Evolutionary conservation across 768 basidiomycete species (phyloP).

Genomic region (Phanerodontia chrysosporium): DNA sequence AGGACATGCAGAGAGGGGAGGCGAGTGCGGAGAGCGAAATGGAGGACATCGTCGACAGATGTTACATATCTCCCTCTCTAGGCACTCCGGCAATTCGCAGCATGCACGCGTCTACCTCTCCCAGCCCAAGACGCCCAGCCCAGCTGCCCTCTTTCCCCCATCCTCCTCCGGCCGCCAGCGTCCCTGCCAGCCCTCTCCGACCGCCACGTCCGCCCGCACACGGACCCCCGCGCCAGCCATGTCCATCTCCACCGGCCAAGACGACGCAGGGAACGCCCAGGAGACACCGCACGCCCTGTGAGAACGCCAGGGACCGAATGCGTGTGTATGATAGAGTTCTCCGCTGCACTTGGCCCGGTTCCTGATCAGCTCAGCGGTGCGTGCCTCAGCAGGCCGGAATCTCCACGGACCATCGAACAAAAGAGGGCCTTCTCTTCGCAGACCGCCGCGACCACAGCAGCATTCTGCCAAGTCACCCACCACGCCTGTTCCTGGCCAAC

Average conservation of each 20-base stretch:
- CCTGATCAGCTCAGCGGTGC: conserved; percentile 7
- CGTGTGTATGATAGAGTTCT: conserved; percentile 6
- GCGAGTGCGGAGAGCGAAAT: conserved; percentile 11
- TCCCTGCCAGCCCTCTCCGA: too few species aligned
- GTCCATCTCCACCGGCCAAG: not conserved
- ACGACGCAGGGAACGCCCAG: not conserved
- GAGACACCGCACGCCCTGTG: not conserved
- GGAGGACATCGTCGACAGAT: conserved; percentile 9
- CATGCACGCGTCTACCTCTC: not conserved
- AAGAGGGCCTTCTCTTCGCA: too few species aligned
- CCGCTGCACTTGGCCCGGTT: not conserved
- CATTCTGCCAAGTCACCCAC: not conserved
- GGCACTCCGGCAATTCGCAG: conserved; percentile 12
- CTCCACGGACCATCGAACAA: conserved; percentile 23
- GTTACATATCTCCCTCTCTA: conserved; percentile 12
- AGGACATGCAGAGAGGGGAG: conserved; percentile 1
- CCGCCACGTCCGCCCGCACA: too few species aligned
- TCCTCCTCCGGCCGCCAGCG: too few species aligned
- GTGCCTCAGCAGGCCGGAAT: conserved; percentile 14
- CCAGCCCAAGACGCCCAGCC: conserved; percentile 4
- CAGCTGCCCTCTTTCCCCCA: too few species aligned
- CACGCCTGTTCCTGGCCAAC: not conserved
- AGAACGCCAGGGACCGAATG: not conserved
- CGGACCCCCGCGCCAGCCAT: too few species aligned
- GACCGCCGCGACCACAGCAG: not conserved